These are phyloP conservation scores for Bipolaris victoriae DNA, from an alignment of 2,329 filamentous ascomycete species.

Conservation along the genomic window DNA sequence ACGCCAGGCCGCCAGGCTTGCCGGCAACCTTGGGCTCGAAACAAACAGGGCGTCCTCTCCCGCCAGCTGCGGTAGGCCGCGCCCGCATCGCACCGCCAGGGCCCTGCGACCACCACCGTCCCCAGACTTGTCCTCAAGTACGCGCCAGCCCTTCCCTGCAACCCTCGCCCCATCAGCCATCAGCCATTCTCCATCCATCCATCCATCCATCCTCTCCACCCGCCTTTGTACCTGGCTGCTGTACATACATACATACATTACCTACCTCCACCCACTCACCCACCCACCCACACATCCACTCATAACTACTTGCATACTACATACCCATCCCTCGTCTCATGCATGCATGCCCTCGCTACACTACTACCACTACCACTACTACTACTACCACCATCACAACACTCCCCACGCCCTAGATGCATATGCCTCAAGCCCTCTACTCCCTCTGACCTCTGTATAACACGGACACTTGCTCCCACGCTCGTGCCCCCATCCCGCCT, in stretches of 20 bases:
- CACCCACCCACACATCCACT: conserved; percentile 21
- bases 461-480: conserved; percentile 30
- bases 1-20: conserved; percentile 31
- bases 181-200: no score
- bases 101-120: conserved; percentile 32
- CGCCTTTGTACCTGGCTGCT: no score
- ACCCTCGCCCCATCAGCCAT: conserved; percentile 16
- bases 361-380: conserved; percentile 22
- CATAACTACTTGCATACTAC: background rate
- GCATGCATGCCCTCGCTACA: conserved; percentile 47
- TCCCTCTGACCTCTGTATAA: conserved; percentile 31
- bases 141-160: conserved; percentile 44
- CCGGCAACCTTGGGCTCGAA: conserved; percentile 39
- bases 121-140: conserved; percentile 46
- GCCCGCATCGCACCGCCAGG: conserved; percentile 44
- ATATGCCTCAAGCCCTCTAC: conserved; percentile 40
- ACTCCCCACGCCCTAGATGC: conserved; percentile 42
- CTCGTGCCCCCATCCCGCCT: conserved; percentile 11
- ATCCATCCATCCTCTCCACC: background rate
- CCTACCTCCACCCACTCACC: conserved; percentile 13
- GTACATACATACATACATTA: background rate
- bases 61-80: conserved; percentile 46
- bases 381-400: conserved; percentile 24
- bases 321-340: conserved; percentile 40
- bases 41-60: conserved; percentile 40